Evolutionary conservation across 2,329 filamentous ascomycete species (phyloP).

Genomic region (Nemania sp.): DNA sequence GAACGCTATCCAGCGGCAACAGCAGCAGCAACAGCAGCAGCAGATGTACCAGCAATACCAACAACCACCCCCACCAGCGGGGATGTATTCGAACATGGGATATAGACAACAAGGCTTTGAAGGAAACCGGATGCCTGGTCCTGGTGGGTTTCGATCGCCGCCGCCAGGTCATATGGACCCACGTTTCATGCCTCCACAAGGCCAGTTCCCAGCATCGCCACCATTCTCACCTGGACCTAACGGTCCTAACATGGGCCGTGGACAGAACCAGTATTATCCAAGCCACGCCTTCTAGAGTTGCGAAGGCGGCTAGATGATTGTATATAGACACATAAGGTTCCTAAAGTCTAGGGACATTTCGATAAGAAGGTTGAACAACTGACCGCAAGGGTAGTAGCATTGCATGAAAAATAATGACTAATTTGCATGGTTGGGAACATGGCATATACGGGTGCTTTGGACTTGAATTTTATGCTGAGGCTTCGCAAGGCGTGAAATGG

Average conservation of each 20-base stretch:
- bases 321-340: slow-evolving; percentile 21
- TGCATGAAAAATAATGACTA: slow-evolving; percentile 27
- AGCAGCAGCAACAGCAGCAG: slow-evolving; percentile 60
- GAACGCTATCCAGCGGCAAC: slow-evolving; percentile 73
- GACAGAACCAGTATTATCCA: slow-evolving; percentile 48
- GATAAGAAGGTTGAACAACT: slow-evolving; percentile 19
- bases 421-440: slow-evolving; percentile 33
- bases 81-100: slow-evolving; percentile 52
- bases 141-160: slow-evolving; percentile 46
- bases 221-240: slow-evolving; percentile 37
- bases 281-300: slow-evolving; percentile 49
- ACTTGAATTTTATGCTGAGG: background rate
- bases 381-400: slow-evolving; percentile 33
- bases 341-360: slow-evolving; percentile 21
- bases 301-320: background rate
- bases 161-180: slow-evolving; percentile 47
- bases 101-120: slow-evolving; percentile 48
- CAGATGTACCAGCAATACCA: slow-evolving; percentile 56
- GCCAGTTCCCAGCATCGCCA: slow-evolving; percentile 44
- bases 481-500: slow-evolving; percentile 18
- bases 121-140: slow-evolving; percentile 51
- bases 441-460: slow-evolving; percentile 20
- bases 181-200: slow-evolving; percentile 44
- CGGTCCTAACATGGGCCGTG: slow-evolving; percentile 23
- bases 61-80: slow-evolving; percentile 47